A percentile compares a stretch with the other conserved stretches of the same genome.
Conservation (phyloP, 2,329 filamentous ascomycete genomes). For the Trichoderma simmonsii region DNA sequence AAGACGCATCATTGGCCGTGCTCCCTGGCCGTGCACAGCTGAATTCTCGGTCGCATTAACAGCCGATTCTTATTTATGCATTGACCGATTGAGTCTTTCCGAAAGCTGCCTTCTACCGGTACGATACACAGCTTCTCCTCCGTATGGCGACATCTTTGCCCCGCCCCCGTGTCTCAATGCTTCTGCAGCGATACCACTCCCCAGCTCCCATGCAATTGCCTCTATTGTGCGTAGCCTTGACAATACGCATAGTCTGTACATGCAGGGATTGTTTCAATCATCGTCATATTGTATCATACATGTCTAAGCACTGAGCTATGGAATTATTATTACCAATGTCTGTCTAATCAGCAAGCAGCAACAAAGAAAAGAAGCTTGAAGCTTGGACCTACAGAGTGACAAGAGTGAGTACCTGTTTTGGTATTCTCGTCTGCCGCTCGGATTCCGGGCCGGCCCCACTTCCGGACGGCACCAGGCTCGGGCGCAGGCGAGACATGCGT, state of each 20-base stretch:
- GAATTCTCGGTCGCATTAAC: neutral
- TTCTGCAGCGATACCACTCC: neutral
- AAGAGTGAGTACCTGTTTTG: neutral
- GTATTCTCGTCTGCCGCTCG: neutral
- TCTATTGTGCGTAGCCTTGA: neutral
- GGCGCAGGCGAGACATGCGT: neutral
- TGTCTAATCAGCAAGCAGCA: neutral
- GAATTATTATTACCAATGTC: neutral
- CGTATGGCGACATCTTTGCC: neutral
- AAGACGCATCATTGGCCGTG: neutral
- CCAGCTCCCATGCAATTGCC: too few relatives aligned
- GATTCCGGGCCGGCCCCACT: conserved; percentile 12
- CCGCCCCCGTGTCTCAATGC: neutral
- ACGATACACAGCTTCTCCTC: neutral
- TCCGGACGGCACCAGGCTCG: neutral
- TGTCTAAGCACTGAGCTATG: neutral
- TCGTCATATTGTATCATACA: neutral
- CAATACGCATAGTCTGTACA: neutral
- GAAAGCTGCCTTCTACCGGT: neutral
- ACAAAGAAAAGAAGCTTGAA: neutral
- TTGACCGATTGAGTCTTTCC: neutral
- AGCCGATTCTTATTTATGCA: neutral
- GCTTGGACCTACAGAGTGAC: neutral
- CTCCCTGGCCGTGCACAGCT: neutral
- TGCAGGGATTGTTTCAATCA: neutral